These are phyloP conservation scores for Echeveria elegans DNA, from an alignment of 164 flowering plant genomes.

Conservation along the genomic window DNA sequence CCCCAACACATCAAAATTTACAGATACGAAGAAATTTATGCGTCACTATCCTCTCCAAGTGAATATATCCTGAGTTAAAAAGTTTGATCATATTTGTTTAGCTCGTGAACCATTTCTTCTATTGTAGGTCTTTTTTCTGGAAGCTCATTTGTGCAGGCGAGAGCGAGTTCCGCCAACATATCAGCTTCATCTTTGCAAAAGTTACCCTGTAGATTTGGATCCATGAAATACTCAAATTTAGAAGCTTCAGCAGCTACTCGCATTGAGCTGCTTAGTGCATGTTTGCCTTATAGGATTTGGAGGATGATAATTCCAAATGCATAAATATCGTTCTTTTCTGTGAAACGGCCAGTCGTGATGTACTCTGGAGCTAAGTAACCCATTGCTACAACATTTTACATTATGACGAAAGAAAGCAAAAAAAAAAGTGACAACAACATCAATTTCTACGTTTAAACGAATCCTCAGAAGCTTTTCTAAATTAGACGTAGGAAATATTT, in stretches of 20 bases:
- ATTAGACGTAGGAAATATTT: no score
- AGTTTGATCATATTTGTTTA: constrained; percentile 12
- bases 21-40: not conserved
- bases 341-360: constrained; percentile 45
- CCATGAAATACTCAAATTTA: constrained; percentile 27
- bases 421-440: no score
- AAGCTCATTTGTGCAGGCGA: constrained; percentile 29
- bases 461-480: no score
- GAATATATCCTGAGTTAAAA: not conserved
- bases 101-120: constrained; percentile 23
- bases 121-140: constrained; percentile 42
- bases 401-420: constrained; percentile 41
- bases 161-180: constrained; percentile 25
- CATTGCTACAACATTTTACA: constrained; percentile 45
- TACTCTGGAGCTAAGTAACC: constrained; percentile 61
- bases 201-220: constrained; percentile 26
- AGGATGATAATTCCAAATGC: constrained; percentile 48
- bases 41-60: not conserved
- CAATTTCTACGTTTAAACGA: no score
- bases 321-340: constrained; percentile 48
- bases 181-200: constrained; percentile 30
- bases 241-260: constrained; percentile 23
- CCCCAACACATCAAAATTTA: not conserved
- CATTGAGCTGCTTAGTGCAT: constrained; percentile 21
- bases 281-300: constrained; percentile 39